Evolutionary conservation across 495 filamentous ascomycete species (phyloP).

Genomic region (Annulohypoxylon maeteangense): DNA sequence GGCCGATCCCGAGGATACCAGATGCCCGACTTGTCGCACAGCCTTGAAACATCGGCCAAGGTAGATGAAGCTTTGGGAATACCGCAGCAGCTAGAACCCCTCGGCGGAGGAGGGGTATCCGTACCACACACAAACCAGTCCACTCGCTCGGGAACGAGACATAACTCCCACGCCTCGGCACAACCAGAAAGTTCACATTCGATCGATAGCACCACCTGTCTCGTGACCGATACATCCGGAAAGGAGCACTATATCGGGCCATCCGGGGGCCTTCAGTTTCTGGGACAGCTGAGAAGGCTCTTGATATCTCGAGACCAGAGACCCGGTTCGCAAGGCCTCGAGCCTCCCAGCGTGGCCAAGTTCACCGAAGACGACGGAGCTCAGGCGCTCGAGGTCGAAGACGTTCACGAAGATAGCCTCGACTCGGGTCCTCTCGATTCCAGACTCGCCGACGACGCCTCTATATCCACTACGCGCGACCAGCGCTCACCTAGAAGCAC

Average conservation of each 20-base stretch:
- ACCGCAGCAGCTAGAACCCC: neutral
- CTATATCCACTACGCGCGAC: slow-evolving; percentile 9
- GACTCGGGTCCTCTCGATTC: slow-evolving; percentile 10
- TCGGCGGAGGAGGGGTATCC: neutral
- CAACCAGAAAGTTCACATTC: neutral
- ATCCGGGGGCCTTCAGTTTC: slow-evolving; percentile 49
- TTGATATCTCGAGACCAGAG: slow-evolving; percentile 25
- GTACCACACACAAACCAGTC: neutral
- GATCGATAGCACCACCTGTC: slow-evolving; percentile 17
- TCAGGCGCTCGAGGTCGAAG: slow-evolving; percentile 25
- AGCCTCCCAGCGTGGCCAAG: slow-evolving; percentile 16
- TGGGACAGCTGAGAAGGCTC: slow-evolving; percentile 47
- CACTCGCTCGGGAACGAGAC: neutral
- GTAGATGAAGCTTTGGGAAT: slow-evolving; percentile 22
- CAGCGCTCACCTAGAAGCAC: slow-evolving; percentile 19
- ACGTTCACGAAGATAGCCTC: neutral
- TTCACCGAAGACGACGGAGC: slow-evolving; percentile 33
- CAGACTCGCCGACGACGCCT: slow-evolving; percentile 3
- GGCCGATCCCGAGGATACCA: slow-evolving; percentile 44
- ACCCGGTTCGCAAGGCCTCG: slow-evolving; percentile 1
- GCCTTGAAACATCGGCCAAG: neutral
- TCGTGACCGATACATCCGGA: slow-evolving; percentile 48
- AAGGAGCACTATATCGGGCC: slow-evolving; percentile 54
- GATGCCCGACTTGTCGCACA: slow-evolving; percentile 42
- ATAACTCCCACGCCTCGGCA: neutral